Conservation (phyloP, 1,139 yeast species). For the Zygoascus sp. region DNA sequence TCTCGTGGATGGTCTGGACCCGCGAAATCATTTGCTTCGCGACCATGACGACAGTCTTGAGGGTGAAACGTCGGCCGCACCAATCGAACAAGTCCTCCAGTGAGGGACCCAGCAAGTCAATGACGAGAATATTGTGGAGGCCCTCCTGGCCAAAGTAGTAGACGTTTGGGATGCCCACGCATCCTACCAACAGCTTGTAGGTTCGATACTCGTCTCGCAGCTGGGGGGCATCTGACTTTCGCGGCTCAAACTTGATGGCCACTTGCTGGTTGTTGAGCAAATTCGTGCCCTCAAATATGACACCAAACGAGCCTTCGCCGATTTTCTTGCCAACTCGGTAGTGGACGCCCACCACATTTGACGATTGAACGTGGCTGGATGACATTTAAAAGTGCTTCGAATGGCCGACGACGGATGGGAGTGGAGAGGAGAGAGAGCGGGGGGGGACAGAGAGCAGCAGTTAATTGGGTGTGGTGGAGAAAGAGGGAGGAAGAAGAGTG, state of each 20-base stretch:
- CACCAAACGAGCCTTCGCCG: conserved; percentile 98
- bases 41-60: conserved; percentile 84
- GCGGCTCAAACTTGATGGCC: conserved; percentile 74
- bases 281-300: conserved; percentile 91
- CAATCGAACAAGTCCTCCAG: conserved; percentile 95
- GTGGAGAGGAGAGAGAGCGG: conserved; percentile 13
- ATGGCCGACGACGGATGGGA: conserved; percentile 6
- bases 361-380: conserved; percentile 34
- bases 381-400: conserved; percentile 20
- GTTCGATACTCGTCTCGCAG: conserved; percentile 93
- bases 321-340: conserved; percentile 95
- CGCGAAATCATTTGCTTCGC: conserved; percentile 89
- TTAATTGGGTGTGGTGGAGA: conserved; percentile 5
- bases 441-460: no score
- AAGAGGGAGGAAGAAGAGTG: conserved; percentile 7
- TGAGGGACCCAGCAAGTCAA: conserved; percentile 92
- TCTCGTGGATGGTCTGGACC: conserved; percentile 83
- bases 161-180: conserved; percentile 86
- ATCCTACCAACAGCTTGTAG: conserved; percentile 77
- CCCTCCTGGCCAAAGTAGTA: conserved; percentile 98
- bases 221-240: conserved; percentile 97
- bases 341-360: conserved; percentile 63
- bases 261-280: conserved; percentile 76
- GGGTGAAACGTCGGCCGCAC: conserved; percentile 89
- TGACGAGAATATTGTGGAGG: conserved; percentile 85